These are phyloP conservation scores for Lactarius akahatsu DNA, from an alignment of 768 basidiomycete genomes.

Conservation along the genomic window DNA sequence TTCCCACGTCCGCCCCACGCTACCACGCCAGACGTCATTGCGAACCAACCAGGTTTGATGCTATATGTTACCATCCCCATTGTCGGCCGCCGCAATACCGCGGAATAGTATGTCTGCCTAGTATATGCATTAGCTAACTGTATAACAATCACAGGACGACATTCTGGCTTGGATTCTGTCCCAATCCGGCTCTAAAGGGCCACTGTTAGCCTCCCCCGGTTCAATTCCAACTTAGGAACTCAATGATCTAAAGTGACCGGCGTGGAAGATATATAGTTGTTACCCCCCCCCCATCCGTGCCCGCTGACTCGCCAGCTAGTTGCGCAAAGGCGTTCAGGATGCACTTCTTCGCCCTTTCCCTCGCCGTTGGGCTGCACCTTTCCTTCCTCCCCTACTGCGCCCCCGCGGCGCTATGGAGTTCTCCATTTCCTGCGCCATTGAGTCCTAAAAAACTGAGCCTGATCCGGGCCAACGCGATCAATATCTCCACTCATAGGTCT, in stretches of 20 bases:
- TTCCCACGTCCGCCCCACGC: background rate
- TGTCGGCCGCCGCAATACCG: background rate
- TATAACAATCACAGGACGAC: background rate
- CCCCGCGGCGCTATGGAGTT: background rate
- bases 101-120: background rate
- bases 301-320: background rate
- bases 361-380: conserved; percentile 1
- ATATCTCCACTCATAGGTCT: conserved; percentile 21
- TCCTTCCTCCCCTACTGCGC: conserved; percentile 1
- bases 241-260: background rate
- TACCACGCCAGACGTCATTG: background rate
- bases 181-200: background rate
- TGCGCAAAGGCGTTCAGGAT: background rate
- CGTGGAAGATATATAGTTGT: conserved; percentile 4
- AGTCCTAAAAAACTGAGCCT: background rate
- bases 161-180: background rate
- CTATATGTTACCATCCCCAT: background rate
- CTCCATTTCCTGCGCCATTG: background rate
- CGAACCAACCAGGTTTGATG: background rate
- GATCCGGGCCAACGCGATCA: conserved; percentile 14
- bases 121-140: background rate
- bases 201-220: background rate
- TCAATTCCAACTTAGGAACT: background rate
- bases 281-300: background rate
- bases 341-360: background rate